These are phyloP conservation scores for Aspergillus awamori DNA, from an alignment of 2,329 filamentous ascomycete species.

Conservation along the genomic window DNA sequence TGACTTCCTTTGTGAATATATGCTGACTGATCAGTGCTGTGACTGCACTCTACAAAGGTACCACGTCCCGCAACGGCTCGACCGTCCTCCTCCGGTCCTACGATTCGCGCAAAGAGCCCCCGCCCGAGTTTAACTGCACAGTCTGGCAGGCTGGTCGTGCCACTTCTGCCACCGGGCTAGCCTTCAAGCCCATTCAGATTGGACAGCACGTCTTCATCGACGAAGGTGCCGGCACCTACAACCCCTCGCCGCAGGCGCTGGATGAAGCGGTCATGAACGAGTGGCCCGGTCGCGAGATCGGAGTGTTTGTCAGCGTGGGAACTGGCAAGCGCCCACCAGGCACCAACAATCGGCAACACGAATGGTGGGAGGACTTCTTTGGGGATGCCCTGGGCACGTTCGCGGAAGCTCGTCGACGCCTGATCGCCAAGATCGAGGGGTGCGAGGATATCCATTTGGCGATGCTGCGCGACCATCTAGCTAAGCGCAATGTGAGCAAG, in stretches of 20 bases:
- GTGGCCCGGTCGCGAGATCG: constrained; percentile 91
- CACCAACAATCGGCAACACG: constrained; percentile 66
- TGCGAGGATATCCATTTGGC: constrained; percentile 88
- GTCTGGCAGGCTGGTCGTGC: constrained; percentile 97
- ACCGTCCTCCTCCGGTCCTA: constrained; percentile 86
- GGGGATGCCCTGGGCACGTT: constrained; percentile 75
- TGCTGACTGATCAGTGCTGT: constrained; percentile 66
- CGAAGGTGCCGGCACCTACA: constrained; percentile 88
- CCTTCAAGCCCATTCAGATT: constrained; percentile 94
- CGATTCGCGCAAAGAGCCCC: constrained; percentile 87
- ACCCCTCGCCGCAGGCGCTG: constrained; percentile 80
- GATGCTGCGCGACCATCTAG: constrained; percentile 78
- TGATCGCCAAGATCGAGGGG: constrained; percentile 92
- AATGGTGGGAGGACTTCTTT: constrained; percentile 91
- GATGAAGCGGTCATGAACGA: constrained; percentile 92
- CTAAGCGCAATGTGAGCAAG: constrained; percentile 75
- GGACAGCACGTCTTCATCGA: constrained; percentile 94
- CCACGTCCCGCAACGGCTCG: constrained; percentile 62
- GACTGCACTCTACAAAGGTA: constrained; percentile 87
- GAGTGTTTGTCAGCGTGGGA: constrained; percentile 91
- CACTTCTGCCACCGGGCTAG: constrained; percentile 86
- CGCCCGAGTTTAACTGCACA: constrained; percentile 88
- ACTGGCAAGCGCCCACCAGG: constrained; percentile 82
- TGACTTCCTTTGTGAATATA: constrained; percentile 16
- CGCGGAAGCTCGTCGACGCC: constrained; percentile 79